These are phyloP conservation scores for Davidsoniella neocaledoniae DNA, from an alignment of 2,329 filamentous ascomycete genomes.

Conservation along the genomic window DNA sequence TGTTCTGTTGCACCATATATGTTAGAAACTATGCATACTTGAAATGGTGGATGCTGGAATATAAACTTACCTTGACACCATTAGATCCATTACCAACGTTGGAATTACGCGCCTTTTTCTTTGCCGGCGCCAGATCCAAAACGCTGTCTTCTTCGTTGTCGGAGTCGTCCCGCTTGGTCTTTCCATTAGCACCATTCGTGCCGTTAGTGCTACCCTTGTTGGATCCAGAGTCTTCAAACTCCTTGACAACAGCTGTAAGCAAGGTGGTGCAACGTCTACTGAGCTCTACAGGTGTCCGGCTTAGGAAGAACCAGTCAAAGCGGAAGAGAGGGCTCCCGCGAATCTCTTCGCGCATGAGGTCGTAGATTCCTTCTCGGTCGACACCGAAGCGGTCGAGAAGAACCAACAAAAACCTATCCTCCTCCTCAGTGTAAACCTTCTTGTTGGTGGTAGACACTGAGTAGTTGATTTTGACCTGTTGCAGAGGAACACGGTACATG, in stretches of 20 bases:
- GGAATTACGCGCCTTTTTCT: slow-evolving; percentile 68
- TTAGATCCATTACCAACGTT: slow-evolving; percentile 23
- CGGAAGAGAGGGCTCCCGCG: slow-evolving; percentile 87
- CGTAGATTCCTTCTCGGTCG: slow-evolving; percentile 78
- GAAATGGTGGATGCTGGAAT: neutral
- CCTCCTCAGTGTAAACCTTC: slow-evolving; percentile 97
- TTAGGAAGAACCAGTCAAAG: slow-evolving; percentile 99
- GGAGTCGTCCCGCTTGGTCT: slow-evolving; percentile 64
- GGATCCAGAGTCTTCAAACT: slow-evolving; percentile 59
- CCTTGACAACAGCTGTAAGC: slow-evolving; percentile 82
- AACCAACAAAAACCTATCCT: slow-evolving; percentile 87
- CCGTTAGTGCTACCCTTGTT: slow-evolving; percentile 19
- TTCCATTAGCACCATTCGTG: slow-evolving; percentile 44
- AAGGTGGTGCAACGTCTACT: slow-evolving; percentile 85
- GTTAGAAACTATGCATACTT: too few relatives aligned
- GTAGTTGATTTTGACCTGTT: slow-evolving; percentile 98
- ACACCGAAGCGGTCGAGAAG: slow-evolving; percentile 85
- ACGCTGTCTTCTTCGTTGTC: slow-evolving; percentile 72
- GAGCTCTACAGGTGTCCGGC: slow-evolving; percentile 81
- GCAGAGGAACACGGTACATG: slow-evolving; percentile 90
- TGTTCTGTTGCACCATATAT: slow-evolving; percentile 46
- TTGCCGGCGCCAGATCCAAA: slow-evolving; percentile 64
- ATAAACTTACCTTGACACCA: slow-evolving; percentile 57
- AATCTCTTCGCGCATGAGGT: slow-evolving; percentile 93
- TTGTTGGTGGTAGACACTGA: slow-evolving; percentile 98